Conservation (phyloP, 805 yeast species). For the Ogataea nonfermentans region DNA sequence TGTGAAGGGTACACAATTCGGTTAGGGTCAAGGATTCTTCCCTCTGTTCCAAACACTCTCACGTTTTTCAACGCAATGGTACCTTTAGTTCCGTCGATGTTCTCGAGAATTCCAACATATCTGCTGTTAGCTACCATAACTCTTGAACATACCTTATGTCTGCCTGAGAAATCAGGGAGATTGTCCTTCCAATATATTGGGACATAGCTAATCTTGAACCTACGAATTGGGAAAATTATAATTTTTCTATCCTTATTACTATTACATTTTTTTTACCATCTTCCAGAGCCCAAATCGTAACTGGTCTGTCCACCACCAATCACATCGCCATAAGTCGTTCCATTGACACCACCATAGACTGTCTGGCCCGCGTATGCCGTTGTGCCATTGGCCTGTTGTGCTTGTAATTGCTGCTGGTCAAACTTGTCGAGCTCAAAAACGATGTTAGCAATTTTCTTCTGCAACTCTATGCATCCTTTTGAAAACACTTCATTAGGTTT, state of each 20-base stretch:
- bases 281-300: conserved; percentile 33
- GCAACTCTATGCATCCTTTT: conserved; percentile 80
- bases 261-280: conserved; percentile 29
- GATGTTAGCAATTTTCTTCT: conserved; percentile 86
- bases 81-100: conserved; percentile 85
- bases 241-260: conserved; percentile 7
- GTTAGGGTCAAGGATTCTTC: conserved; percentile 68
- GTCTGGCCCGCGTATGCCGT: conserved; percentile 33
- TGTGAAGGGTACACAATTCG: conserved; percentile 71
- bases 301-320: conserved; percentile 26
- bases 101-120: conserved; percentile 85
- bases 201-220: conserved; percentile 54
- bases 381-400: conserved; percentile 35
- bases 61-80: conserved; percentile 83
- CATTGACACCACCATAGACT: conserved; percentile 22
- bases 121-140: conserved; percentile 34
- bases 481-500: conserved; percentile 86
- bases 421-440: conserved; percentile 61
- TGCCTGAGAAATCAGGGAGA: conserved; percentile 73
- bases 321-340: conserved; percentile 17
- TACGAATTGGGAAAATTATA: not conserved
- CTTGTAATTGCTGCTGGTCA: conserved; percentile 36
- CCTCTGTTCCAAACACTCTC: conserved; percentile 88
- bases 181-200: conserved; percentile 87
- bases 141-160: conserved; percentile 55